Percentiles rank a stretch among this genome's conserved stretches.
phyloP scores from a whole-genome alignment of 768 basidiomycete species.

The Phylloporus rhodoxanthus region DNA sequence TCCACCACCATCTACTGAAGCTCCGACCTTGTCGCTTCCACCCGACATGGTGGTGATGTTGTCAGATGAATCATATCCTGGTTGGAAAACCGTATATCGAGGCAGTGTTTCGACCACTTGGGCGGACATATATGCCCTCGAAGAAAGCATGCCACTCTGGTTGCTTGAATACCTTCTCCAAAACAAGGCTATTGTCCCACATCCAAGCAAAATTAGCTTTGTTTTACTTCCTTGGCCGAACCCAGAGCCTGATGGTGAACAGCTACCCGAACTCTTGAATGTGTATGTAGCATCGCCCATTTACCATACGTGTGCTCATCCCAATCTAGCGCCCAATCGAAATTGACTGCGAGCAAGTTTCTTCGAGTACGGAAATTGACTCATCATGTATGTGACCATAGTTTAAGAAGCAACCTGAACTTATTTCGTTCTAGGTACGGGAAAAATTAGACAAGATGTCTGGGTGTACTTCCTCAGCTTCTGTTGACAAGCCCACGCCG shows the following conservation, averaged over 20 bases:
- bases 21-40: slow-evolving; percentile 59
- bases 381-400: slow-evolving; percentile 54
- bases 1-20: slow-evolving; percentile 69
- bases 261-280: slow-evolving; percentile 77
- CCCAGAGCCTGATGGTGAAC: slow-evolving; percentile 51
- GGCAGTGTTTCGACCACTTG: slow-evolving; percentile 57
- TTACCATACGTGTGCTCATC: neutral
- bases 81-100: slow-evolving; percentile 74
- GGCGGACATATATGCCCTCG: slow-evolving; percentile 51
- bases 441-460: slow-evolving; percentile 71
- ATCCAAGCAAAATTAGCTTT: slow-evolving; percentile 79
- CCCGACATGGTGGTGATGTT: slow-evolving; percentile 63
- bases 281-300: slow-evolving; percentile 48
- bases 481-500: slow-evolving; percentile 36
- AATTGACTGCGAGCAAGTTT: slow-evolving; percentile 82
- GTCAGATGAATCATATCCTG: slow-evolving; percentile 71
- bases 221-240: slow-evolving; percentile 73
- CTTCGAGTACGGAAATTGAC: slow-evolving; percentile 82
- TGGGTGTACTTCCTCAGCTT: slow-evolving; percentile 25
- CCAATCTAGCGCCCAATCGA: slow-evolving; percentile 57
- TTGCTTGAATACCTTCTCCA: slow-evolving; percentile 78
- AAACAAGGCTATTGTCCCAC: slow-evolving; percentile 49
- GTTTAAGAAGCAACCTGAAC: neutral
- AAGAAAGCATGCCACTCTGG: slow-evolving; percentile 83
- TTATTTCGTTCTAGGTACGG: slow-evolving; percentile 51